Evolutionary conservation across 345 rosid species (phyloP).

Genomic region (Moringa oleifera): DNA sequence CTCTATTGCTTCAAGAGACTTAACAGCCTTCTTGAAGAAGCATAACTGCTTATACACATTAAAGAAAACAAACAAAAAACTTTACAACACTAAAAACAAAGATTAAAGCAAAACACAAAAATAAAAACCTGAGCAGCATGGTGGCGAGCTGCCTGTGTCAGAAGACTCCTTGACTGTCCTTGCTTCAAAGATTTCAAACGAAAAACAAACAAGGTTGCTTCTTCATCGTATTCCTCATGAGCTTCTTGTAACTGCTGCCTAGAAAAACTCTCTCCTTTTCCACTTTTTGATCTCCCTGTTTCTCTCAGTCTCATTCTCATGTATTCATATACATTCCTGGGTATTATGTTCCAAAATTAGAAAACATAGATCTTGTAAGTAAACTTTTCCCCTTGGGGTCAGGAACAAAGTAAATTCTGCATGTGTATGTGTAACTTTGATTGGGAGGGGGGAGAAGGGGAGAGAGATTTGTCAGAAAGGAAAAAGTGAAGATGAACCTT

Average conservation of each 20-base stretch:
- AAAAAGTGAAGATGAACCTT: slow-evolving; percentile 48
- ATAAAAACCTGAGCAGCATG: slow-evolving; percentile 96
- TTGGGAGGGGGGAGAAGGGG: neutral
- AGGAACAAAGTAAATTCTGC: neutral
- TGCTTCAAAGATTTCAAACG: slow-evolving; percentile 89
- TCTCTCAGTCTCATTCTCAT: slow-evolving; percentile 61
- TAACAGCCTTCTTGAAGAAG: slow-evolving; percentile 79
- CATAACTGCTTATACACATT: slow-evolving; percentile 50
- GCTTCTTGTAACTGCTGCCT: slow-evolving; percentile 70
- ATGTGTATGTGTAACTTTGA: no score
- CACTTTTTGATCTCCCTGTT: slow-evolving; percentile 66
- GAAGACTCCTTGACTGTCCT: slow-evolving; percentile 94
- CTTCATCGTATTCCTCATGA: slow-evolving; percentile 76
- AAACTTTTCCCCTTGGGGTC: neutral
- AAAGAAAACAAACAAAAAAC: slow-evolving; percentile 8
- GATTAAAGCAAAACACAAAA: neutral
- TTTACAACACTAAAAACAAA: slow-evolving; percentile 1
- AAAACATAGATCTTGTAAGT: slow-evolving; percentile 6
- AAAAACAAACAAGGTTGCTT: slow-evolving; percentile 81
- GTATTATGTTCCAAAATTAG: slow-evolving; percentile 20
- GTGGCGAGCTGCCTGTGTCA: slow-evolving; percentile 96
- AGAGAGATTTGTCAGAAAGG: no score
- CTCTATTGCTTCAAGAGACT: slow-evolving; percentile 77
- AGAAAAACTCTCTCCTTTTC: slow-evolving; percentile 66
- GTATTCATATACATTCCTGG: slow-evolving; percentile 63